Base-by-base conservation (phyloP, 2,329 filamentous ascomycete species). In the Hymenoscyphus fructigenus region DNA sequence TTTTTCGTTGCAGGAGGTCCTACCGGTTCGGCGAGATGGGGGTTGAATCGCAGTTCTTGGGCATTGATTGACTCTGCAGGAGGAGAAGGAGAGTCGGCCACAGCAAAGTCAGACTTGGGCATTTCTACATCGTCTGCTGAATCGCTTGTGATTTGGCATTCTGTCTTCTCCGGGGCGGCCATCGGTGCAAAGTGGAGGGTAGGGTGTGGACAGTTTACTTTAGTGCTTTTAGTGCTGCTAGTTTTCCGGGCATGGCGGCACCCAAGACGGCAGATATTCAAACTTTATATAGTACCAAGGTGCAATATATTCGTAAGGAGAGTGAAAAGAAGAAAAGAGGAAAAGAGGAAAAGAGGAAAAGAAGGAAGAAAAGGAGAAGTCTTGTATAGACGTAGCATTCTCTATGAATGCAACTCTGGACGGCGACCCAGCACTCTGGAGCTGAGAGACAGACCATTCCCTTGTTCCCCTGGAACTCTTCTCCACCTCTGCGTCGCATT, bases 1-100 rank as follows among this genome's bases (percentile, higher is more conserved):
- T 70, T 74, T 15, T 53, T 69, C 9, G 69, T 72, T 20, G 73
- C 72, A 38, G 71, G 73, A 17, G 68, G 36, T 5, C 70, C 68
- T 10, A 34, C 55, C 29, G 67, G 65, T 23, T 66, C 63, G 44
- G 70, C 62, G 23, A 67, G 62, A 56, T 73, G 67, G 17, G 44
- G 61, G 12, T 68, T 68, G n/a, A 65, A 65, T 26, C 71, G 66
- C 29, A 60, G 28, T 23, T 50, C n/a, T 23, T 50, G n/a, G 44
- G n/a, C 3, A 50, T 50, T 23, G 44, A 23, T 23, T 2, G 44
- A 50, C 44, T 23, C 44, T 20, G 44, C 44, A 15, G 44, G 44
- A 23, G 44, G 44, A 50, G 44, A 23, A 26, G 20, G n/a, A 12
- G 44, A 50, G 5, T 50, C n/a, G n/a, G 17, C 2, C 1, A 50